phyloP scores from a whole-genome alignment of 306 rosid genomes.

The Sophora flavescens region DNA sequence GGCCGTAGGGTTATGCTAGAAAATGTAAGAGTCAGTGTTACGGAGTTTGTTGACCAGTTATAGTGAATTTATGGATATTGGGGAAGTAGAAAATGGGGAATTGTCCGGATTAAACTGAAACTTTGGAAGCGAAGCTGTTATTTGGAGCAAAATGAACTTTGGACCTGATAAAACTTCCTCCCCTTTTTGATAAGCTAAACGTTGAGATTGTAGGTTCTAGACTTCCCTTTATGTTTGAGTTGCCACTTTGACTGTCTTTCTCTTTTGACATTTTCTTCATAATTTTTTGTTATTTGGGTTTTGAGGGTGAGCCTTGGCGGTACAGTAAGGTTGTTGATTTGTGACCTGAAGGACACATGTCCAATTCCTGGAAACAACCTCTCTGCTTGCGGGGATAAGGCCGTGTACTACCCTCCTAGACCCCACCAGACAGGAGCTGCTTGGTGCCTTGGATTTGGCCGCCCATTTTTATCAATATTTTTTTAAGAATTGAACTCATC shows the following conservation, averaged over 20 bases:
- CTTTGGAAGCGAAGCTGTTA: neutral
- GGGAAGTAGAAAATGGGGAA: neutral
- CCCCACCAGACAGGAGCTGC: too few species aligned
- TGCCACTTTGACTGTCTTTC: constrained; percentile 20
- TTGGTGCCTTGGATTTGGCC: too few species aligned
- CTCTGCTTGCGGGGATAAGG: too few species aligned
- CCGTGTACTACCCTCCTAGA: too few species aligned
- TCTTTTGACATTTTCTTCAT: constrained; percentile 26
- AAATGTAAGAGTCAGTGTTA: neutral
- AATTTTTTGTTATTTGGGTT: constrained; percentile 3
- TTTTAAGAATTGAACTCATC: neutral
- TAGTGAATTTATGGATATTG: neutral
- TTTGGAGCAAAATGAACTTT: constrained; percentile 12
- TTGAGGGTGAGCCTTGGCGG: neutral
- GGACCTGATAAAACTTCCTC: neutral
- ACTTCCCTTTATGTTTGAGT: constrained; percentile 11
- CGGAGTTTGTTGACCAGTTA: neutral
- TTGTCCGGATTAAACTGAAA: neutral
- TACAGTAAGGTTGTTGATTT: too few species aligned
- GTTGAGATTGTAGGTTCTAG: constrained; percentile 1
- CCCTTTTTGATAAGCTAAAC: neutral
- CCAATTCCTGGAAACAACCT: too few species aligned
- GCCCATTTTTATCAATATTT: neutral
- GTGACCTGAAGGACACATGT: too few species aligned
- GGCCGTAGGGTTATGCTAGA: neutral